Evolutionary conservation across 257 asterid genomes (phyloP).

Genomic region (Rehmannia glutinosa): DNA sequence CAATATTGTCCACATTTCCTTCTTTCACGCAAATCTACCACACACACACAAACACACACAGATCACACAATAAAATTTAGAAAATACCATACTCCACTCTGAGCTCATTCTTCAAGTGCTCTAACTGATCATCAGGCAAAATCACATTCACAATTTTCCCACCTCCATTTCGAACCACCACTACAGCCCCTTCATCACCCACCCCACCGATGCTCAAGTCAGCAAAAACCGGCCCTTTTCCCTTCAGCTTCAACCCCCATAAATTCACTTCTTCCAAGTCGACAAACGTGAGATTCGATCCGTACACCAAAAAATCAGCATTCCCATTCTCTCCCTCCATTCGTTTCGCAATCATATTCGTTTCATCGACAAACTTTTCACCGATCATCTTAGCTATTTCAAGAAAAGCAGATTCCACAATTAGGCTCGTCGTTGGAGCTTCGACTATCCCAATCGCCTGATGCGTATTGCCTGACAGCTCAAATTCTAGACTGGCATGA

Average conservation of each 20-base stretch:
- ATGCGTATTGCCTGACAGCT: conserved; percentile 18
- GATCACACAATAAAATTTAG: conserved; percentile 1
- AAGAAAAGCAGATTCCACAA: conserved; percentile 20
- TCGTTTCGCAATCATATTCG: conserved; percentile 17
- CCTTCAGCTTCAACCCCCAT: conserved; percentile 40
- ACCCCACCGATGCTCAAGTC: conserved; percentile 42
- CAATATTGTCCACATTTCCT: too few relatives aligned
- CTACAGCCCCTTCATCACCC: conserved; percentile 59
- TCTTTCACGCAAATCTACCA: background rate
- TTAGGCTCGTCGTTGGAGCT: background rate
- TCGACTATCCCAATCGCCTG: conserved; percentile 43
- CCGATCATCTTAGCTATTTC: conserved; percentile 35
- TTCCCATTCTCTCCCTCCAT: conserved; percentile 26
- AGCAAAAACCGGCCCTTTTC: conserved; percentile 38
- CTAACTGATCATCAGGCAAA: conserved; percentile 41
- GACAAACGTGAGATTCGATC: conserved; percentile 60
- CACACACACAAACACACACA: background rate
- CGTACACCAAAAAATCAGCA: conserved; percentile 44
- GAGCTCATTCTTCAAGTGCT: conserved; percentile 39
- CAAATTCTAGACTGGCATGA: background rate
- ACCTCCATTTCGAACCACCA: conserved; percentile 45
- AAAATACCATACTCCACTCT: conserved; percentile 31
- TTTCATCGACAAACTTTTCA: conserved; percentile 38
- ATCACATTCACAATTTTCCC: conserved; percentile 45
- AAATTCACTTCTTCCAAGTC: conserved; percentile 44